phyloP scores from a whole-genome alignment of 306 rosid species.

The Cercis canadensis region DNA sequence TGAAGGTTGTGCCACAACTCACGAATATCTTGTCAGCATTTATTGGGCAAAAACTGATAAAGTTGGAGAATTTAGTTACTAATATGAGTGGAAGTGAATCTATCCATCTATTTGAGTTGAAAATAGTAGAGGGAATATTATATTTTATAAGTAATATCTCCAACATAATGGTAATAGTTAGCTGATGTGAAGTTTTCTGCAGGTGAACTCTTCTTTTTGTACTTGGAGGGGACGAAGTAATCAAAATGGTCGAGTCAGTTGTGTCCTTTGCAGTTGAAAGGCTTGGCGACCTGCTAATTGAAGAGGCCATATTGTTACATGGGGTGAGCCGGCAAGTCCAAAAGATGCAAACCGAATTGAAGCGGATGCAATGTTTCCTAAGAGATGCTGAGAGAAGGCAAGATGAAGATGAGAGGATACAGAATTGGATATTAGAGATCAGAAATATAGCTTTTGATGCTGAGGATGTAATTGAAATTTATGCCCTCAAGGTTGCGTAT shows the following conservation, averaged over 20 bases:
- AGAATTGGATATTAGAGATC: slow-evolving; percentile 52
- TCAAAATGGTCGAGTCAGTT: slow-evolving; percentile 44
- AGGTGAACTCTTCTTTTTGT: slow-evolving; percentile 5
- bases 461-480: slow-evolving; percentile 55
- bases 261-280: slow-evolving; percentile 49
- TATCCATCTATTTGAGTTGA: too few species aligned
- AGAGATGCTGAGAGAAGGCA: slow-evolving; percentile 54
- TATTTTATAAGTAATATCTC: too few species aligned
- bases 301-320: slow-evolving; percentile 41
- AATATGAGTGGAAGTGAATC: too few species aligned
- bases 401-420: slow-evolving; percentile 36
- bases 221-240: slow-evolving; percentile 6
- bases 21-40: too few species aligned
- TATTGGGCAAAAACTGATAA: too few species aligned
- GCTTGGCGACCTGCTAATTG: slow-evolving; percentile 34
- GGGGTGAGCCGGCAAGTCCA: slow-evolving; percentile 41
- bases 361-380: slow-evolving; percentile 52
- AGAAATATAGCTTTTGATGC: slow-evolving; percentile 51
- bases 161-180: background rate
- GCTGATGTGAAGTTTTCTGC: slow-evolving; percentile 4
- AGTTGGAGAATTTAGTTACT: too few species aligned
- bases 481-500: slow-evolving; percentile 37
- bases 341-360: slow-evolving; percentile 43
- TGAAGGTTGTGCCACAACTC: too few species aligned
- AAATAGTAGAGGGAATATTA: too few species aligned